A percentile compares a stretch with the other conserved stretches of the same genome.
These are phyloP conservation scores for Eucalyptus sp. DNA, from an alignment of 345 rosid species.

Conservation along the genomic window DNA sequence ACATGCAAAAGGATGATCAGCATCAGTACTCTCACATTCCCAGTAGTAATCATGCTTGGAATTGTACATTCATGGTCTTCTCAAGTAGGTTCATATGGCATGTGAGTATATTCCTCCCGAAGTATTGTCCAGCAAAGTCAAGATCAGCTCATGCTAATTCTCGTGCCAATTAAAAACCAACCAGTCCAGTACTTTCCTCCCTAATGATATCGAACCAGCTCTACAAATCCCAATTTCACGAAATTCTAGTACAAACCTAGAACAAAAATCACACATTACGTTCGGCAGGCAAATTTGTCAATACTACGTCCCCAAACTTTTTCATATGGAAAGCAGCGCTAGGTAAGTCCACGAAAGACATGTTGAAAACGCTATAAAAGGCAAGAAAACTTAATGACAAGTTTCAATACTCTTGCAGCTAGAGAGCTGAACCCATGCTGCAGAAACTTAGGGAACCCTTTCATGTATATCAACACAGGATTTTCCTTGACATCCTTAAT, in stretches of 20 bases:
- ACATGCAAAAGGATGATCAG: not conserved
- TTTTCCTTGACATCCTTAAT: conserved; percentile 84
- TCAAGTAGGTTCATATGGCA: not conserved
- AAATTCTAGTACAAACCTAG: not conserved
- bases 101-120: not conserved
- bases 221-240: not conserved
- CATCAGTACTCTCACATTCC: not conserved
- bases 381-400: conserved; percentile 40
- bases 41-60: not conserved
- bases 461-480: conserved; percentile 91
- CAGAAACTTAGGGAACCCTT: conserved; percentile 82
- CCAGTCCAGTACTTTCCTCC: not conserved
- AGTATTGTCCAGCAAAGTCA: not conserved
- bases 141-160: not conserved
- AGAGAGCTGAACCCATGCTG: conserved; percentile 89
- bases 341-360: not conserved
- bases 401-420: conserved; percentile 73
- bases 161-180: not conserved
- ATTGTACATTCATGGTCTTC: not conserved
- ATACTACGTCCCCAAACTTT: not conserved
- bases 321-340: not conserved
- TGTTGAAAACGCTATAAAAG: not conserved
- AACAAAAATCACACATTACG: not conserved
- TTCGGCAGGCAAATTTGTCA: not conserved
- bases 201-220: not conserved